These are phyloP conservation scores for Coemansia sp. DNA, from an alignment of 192 early-diverging fungal species.

Conservation along the genomic window DNA sequence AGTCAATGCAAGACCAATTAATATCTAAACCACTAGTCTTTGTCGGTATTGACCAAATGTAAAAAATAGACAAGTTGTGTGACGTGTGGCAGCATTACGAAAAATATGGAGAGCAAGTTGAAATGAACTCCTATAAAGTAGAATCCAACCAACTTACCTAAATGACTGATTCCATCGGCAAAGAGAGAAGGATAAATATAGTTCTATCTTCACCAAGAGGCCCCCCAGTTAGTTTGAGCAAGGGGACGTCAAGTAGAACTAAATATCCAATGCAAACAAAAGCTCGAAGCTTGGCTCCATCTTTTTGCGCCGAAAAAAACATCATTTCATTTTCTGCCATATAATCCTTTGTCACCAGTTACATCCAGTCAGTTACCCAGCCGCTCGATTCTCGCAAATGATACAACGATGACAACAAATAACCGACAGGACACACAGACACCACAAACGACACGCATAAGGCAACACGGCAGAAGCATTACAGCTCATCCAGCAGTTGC, in stretches of 20 bases:
- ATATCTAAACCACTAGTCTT: no score
- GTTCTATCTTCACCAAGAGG: neutral
- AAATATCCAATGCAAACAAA: neutral
- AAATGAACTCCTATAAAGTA: conserved; percentile 7
- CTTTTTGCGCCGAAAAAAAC: neutral
- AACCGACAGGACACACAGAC: conserved; percentile 10
- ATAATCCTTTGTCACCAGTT: neutral
- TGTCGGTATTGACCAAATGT: neutral
- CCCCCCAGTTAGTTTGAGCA: neutral
- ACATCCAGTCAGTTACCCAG: neutral
- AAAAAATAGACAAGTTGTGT: neutral
- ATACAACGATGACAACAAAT: neutral
- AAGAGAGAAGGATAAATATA: neutral
- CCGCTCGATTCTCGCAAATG: neutral
- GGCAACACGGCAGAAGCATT: neutral
- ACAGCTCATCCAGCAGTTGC: neutral
- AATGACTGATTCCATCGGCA: conserved; percentile 11
- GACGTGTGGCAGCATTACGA: neutral
- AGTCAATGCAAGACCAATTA: neutral
- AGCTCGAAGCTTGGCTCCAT: neutral
- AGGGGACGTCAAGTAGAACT: neutral
- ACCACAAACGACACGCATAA: conserved; percentile 3
- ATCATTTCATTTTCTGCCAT: conserved; percentile 4
- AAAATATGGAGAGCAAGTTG: conserved; percentile 11
- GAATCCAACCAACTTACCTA: conserved; percentile 9